Evolutionary conservation across 352 stramenopile species (phyloP).

Genomic region (Pythium scleroteichum): DNA sequence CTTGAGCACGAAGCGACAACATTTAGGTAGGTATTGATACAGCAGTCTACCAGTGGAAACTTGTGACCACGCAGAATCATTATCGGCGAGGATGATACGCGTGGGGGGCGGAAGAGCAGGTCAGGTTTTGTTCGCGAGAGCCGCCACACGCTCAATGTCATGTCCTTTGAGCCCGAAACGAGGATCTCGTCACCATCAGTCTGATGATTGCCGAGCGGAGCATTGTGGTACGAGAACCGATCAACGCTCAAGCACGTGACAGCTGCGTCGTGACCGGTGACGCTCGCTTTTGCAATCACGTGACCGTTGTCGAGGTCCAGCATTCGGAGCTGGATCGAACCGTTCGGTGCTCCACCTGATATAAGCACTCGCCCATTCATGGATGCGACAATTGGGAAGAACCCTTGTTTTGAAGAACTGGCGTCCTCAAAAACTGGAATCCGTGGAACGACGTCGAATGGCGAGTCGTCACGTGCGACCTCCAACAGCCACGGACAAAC

Average conservation of each 20-base stretch:
- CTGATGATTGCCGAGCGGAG: constrained; percentile 32
- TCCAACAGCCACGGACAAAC: constrained; percentile 74
- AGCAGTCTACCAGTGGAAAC: constrained; percentile 53
- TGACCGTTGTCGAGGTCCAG: constrained; percentile 83
- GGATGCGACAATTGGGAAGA: constrained; percentile 67
- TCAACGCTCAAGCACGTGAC: constrained; percentile 79
- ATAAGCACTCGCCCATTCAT: constrained; percentile 73
- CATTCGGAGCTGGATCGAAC: constrained; percentile 73
- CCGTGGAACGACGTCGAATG: constrained; percentile 79
- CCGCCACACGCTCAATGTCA: constrained; percentile 67
- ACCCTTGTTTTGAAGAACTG: constrained; percentile 11
- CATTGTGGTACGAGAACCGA: constrained; percentile 46
- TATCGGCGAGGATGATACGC: constrained; percentile 66
- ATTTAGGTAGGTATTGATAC: constrained; percentile 63
- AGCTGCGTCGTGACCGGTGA: constrained; percentile 64
- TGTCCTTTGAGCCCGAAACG: constrained; percentile 70
- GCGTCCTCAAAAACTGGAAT: constrained; percentile 71
- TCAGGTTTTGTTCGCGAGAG: constrained; percentile 74
- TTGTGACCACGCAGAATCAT: constrained; percentile 66
- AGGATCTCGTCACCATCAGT: constrained; percentile 73
- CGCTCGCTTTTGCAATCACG: constrained; percentile 78
- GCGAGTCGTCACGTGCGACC: constrained; percentile 64
- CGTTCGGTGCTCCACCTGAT: constrained; percentile 69
- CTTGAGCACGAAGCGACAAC: constrained; percentile 67
- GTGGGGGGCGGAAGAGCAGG: constrained; percentile 69